Evolutionary conservation across 805 yeast species (phyloP), one percentile per base, ranked within the genome.

Genomic region (Gaillardinia entomophila): DNA sequence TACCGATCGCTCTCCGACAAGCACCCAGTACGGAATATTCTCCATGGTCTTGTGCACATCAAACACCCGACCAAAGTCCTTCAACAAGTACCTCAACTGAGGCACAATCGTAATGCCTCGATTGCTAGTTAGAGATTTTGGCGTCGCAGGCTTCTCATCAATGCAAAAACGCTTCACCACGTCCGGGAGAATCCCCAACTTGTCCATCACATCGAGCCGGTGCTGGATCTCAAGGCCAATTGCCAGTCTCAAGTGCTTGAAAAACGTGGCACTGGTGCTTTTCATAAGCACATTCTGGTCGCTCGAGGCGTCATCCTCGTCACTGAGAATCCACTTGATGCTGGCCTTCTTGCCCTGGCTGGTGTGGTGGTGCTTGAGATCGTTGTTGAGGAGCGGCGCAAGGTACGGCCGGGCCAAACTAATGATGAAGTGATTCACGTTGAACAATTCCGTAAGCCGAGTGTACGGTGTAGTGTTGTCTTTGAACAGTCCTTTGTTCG

Each of bases 41-140:
- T 77, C 82, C 49, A 64, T 56, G 16, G 78, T 68, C 44, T 81
- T 71, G 46, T 80, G 80, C 3, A 84, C 81, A 50, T 87, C 95
- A 48, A 87, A 74, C 0, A 88, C 79, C 43, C 87, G 66, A 27
- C 87, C 80, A 39, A 86, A 74, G 43, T 82, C 88, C 25, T 67
- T 66, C 31, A 87, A 64, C 31, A 88, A 60, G 23, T 86, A 78
- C 34, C 82, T 68, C 31, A 88, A 62, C 49, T 82, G 90, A 0
- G 97, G 97, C 4, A 90, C 96, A 26, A 92, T 82, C 0, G 95
- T 85, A 12, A 90, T 78, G 48, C 90, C 96, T 35, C 86, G 75
- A 12, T 59, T 57, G 30, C 66, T 62, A 6, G 71, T 58, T 28
- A 88, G 77, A 19, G 82, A 74, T 39, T 78, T 71, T 1, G 95